A percentile compares a stretch with the other conserved stretches of the same genome.
Conservation (phyloP, 2,329 filamentous ascomycete species). For the Hypoxylon sp. region DNA sequence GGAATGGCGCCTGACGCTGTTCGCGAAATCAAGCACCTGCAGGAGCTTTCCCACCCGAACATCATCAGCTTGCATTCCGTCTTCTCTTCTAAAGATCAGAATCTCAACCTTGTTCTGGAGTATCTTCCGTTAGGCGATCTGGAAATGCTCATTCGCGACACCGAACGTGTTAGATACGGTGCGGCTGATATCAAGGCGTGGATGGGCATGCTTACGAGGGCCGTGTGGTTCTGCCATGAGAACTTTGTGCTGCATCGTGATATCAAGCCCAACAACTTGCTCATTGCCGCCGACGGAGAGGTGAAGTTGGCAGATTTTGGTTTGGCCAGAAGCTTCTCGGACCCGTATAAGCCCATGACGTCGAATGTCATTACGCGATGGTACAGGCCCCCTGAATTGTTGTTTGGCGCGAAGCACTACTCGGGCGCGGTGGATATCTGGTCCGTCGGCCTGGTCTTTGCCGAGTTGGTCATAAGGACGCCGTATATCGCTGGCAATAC, state of each 20-base stretch:
- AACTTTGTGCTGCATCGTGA: constrained; percentile 95
- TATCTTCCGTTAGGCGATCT: constrained; percentile 94
- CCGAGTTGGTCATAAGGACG: constrained; percentile 85
- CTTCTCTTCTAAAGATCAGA: constrained; percentile 96
- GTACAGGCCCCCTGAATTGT: constrained; percentile 94
- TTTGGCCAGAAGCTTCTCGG: constrained; percentile 88
- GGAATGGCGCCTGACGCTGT: constrained; percentile 95
- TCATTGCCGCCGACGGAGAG: constrained; percentile 92
- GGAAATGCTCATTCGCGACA: constrained; percentile 93
- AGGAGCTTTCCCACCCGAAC: constrained; percentile 94
- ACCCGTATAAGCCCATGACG: constrained; percentile 91
- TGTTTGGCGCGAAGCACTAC: constrained; percentile 92
- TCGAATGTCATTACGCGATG: constrained; percentile 95
- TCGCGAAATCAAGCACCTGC: constrained; percentile 94
- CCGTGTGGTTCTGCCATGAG: constrained; percentile 96
- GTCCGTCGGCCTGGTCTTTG: constrained; percentile 93
- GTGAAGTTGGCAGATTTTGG: constrained; percentile 98
- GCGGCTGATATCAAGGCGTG: constrained; percentile 95
- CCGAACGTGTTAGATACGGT: constrained; percentile 82
- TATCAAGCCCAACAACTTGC: constrained; percentile 98
- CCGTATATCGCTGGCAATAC: constrained; percentile 88
- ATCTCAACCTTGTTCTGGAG: constrained; percentile 95
- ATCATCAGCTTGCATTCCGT: constrained; percentile 94
- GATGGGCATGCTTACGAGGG: constrained; percentile 97
- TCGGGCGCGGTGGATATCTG: constrained; percentile 93